Evolutionary conservation across 2,329 filamentous ascomycete genomes (phyloP).

Genomic region (Paracoccidioides brasiliensis): DNA sequence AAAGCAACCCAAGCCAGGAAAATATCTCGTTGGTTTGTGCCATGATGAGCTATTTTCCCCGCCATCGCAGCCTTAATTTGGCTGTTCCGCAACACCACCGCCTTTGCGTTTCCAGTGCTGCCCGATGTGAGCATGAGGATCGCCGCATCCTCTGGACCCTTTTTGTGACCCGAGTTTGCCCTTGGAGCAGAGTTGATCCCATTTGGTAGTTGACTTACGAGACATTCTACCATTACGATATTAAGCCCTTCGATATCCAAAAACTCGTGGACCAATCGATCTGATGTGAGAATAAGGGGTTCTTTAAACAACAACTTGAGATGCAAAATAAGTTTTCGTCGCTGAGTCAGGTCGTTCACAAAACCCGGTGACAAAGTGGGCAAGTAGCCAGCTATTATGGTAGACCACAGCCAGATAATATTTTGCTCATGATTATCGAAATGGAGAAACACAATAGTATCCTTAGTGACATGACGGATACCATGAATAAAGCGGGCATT

Average conservation of each 20-base stretch:
- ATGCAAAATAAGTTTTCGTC: slow-evolving; percentile 20
- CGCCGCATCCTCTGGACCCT: slow-evolving; percentile 14
- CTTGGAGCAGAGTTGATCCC: neutral
- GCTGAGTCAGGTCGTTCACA: slow-evolving; percentile 16
- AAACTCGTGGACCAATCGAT: slow-evolving; percentile 10
- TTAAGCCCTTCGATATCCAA: slow-evolving; percentile 8
- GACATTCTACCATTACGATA: slow-evolving; percentile 7
- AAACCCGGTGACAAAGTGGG: slow-evolving; percentile 28
- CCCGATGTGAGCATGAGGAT: slow-evolving; percentile 42
- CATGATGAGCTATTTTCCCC: slow-evolving; percentile 26
- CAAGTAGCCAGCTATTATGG: slow-evolving; percentile 23
- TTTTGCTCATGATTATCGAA: slow-evolving; percentile 26
- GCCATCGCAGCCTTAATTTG: slow-evolving; percentile 32
- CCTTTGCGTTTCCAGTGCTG: slow-evolving; percentile 40
- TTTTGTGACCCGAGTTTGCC: slow-evolving; percentile 5
- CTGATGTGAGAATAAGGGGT: slow-evolving; percentile 17
- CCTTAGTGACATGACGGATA: neutral
- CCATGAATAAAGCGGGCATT: slow-evolving; percentile 2
- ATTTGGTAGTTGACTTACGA: neutral
- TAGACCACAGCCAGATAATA: slow-evolving; percentile 32
- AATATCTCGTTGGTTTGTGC: slow-evolving; percentile 18
- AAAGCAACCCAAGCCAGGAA: slow-evolving; percentile 40
- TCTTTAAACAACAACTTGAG: slow-evolving; percentile 14
- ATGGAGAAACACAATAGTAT: slow-evolving; percentile 14
- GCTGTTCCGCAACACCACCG: slow-evolving; percentile 32